Percentiles rank a stretch among this genome's conserved stretches.
Evolutionary conservation across 2,329 filamentous ascomycete species (phyloP).

Genomic region (Parasarocladium wereldwijsianum): DNA sequence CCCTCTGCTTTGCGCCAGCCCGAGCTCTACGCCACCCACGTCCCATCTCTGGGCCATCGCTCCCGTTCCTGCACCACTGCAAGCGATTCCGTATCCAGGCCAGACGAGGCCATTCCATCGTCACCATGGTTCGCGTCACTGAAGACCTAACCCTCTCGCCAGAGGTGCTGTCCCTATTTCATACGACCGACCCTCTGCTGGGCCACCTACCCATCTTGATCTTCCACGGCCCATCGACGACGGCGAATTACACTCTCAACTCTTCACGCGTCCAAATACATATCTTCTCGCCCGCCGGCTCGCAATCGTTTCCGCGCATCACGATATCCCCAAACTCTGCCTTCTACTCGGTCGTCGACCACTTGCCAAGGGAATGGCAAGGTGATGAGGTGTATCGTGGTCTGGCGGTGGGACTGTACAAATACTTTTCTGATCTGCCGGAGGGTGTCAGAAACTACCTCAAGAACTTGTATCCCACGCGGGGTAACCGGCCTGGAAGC

Average conservation of each 20-base stretch:
- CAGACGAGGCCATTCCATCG: too few species aligned
- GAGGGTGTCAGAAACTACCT: conserved; percentile 60
- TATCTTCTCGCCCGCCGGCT: conserved; percentile 77
- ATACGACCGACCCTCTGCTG: conserved; percentile 72
- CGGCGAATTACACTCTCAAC: conserved; percentile 71
- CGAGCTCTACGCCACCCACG: too few species aligned
- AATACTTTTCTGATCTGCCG: conserved; percentile 84
- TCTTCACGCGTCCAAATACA: conserved; percentile 92
- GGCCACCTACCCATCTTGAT: conserved; percentile 70
- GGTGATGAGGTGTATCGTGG: conserved; percentile 87
- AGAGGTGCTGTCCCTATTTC: conserved; percentile 75
- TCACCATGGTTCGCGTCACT: conserved; percentile 69
- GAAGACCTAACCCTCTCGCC: conserved; percentile 66
- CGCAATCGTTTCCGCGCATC: conserved; percentile 78
- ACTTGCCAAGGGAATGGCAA: conserved; percentile 85
- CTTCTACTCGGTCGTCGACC: conserved; percentile 78
- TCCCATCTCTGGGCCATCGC: too few species aligned
- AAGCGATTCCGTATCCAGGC: too few species aligned
- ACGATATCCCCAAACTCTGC: conserved; percentile 87
- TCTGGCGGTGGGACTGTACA: conserved; percentile 81
- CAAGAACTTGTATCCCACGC: conserved; percentile 39
- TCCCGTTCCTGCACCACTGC: too few species aligned
- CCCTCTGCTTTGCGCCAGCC: too few species aligned
- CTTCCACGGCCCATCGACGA: conserved; percentile 86
- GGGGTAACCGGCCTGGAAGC: conserved; percentile 45